These are phyloP conservation scores for Fusarium sp. DNA, from an alignment of 2,329 filamentous ascomycete genomes.

Conservation along the genomic window DNA sequence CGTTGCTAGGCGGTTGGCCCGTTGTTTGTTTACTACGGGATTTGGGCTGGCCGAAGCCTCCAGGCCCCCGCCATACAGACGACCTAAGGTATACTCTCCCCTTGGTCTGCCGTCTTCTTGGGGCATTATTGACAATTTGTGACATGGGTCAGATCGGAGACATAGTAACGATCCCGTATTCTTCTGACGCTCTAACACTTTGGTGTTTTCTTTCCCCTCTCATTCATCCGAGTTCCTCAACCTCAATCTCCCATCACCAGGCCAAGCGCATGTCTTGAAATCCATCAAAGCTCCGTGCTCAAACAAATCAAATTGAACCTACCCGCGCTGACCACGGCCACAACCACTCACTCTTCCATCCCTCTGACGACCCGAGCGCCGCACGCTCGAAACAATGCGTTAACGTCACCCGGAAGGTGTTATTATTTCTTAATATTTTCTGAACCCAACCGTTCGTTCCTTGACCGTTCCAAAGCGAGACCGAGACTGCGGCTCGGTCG, in stretches of 20 bases:
- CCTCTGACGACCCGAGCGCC: conserved; percentile 35
- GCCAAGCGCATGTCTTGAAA: conserved; percentile 39
- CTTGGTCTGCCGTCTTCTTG: conserved; percentile 30
- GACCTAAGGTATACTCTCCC: conserved; percentile 15
- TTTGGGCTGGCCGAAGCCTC: conserved; percentile 22
- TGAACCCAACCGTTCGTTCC: conserved; percentile 10
- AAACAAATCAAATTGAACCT: conserved; percentile 12
- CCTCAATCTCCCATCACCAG: conserved; percentile 1
- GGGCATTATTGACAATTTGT: conserved; percentile 38
- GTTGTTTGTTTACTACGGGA: conserved; percentile 49
- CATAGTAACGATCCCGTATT: conserved; percentile 38
- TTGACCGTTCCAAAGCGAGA: conserved; percentile 25
- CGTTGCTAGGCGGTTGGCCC: conserved; percentile 49
- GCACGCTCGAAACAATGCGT: conserved; percentile 46
- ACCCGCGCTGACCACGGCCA: conserved; percentile 13
- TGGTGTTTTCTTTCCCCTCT: conserved; percentile 14
- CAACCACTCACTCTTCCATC: conserved; percentile 19
- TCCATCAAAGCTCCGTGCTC: conserved; percentile 21
- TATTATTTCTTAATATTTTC: conserved; percentile 29
- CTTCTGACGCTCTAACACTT: conserved; percentile 19
- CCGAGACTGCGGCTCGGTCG: conserved; percentile 32
- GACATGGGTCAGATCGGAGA: conserved; percentile 18
- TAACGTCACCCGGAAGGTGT: conserved; percentile 39
- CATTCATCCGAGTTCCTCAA: conserved; percentile 4
- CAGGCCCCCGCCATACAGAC: conserved; percentile 37